Conservation (phyloP, 306 rosid species). For the Dalbergia oliveri region DNA sequence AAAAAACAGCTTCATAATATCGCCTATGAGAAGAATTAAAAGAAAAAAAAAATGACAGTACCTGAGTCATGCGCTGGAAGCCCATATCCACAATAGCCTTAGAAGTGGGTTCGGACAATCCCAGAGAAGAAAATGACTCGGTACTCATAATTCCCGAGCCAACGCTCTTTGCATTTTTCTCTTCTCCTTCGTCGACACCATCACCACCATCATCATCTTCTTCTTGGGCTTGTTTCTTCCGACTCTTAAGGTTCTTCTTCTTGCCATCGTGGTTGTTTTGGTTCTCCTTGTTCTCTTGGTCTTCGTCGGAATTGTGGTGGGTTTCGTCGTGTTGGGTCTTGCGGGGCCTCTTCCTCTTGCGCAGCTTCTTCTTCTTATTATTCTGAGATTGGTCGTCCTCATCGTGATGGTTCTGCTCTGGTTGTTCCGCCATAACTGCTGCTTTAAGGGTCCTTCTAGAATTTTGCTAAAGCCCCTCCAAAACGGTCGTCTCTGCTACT, state of each 20-base stretch:
- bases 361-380: slow-evolving; percentile 53
- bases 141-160: slow-evolving; percentile 75
- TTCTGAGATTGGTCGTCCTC: slow-evolving; percentile 43
- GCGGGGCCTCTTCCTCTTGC: slow-evolving; percentile 63
- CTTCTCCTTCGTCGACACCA: slow-evolving; percentile 23
- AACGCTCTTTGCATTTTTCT: slow-evolving; percentile 35
- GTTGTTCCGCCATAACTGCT: slow-evolving; percentile 55
- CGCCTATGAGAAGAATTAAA: too few relatives aligned
- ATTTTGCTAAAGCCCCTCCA: not conserved
- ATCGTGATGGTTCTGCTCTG: slow-evolving; percentile 28
- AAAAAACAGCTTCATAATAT: too few relatives aligned
- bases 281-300: slow-evolving; percentile 34
- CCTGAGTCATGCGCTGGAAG: slow-evolving; percentile 82
- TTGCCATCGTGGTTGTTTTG: not conserved
- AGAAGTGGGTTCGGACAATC: slow-evolving; percentile 68
- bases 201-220: slow-evolving; percentile 7
- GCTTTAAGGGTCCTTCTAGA: not conserved
- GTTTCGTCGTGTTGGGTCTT: slow-evolving; percentile 30
- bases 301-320: not conserved
- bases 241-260: slow-evolving; percentile 5
- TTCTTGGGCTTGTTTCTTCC: not conserved
- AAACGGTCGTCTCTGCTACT: too few relatives aligned
- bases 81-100: slow-evolving; percentile 68
- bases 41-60: not conserved
- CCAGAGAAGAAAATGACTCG: slow-evolving; percentile 61